Evolutionary conservation across 306 rosid genomes (phyloP).

Genomic region (Casuarina cunninghamiana): DNA sequence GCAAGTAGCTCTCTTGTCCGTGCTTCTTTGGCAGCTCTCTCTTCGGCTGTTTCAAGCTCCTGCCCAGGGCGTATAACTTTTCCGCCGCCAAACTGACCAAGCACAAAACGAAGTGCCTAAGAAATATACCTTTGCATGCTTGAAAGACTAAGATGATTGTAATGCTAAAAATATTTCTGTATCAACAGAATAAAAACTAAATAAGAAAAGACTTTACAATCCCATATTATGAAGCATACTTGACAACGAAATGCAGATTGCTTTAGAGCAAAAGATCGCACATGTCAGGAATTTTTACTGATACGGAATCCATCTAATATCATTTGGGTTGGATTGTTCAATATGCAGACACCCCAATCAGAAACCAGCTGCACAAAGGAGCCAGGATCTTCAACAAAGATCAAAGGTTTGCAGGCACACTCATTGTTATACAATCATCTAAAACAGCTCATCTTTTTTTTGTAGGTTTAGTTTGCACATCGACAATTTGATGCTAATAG

Average conservation of each 20-base stretch:
- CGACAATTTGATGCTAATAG: too few relatives aligned
- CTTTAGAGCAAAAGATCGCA: neutral
- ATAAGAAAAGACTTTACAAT: too few relatives aligned
- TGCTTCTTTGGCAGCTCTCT: conserved; percentile 72
- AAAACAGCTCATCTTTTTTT: too few relatives aligned
- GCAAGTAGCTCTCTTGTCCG: conserved; percentile 67
- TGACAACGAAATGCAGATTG: neutral
- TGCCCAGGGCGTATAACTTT: conserved; percentile 71
- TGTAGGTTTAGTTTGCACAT: too few relatives aligned
- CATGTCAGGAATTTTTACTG: too few relatives aligned
- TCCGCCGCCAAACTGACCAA: conserved; percentile 85
- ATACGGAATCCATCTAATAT: too few relatives aligned
- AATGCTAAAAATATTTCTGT: neutral
- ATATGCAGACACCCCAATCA: too few relatives aligned
- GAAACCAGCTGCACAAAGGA: too few relatives aligned
- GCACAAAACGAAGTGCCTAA: neutral
- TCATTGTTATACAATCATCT: too few relatives aligned
- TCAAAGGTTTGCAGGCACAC: too few relatives aligned
- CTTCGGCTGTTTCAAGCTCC: conserved; percentile 75
- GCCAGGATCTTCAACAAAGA: too few relatives aligned
- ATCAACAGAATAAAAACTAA: neutral
- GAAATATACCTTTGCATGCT: neutral
- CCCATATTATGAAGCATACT: neutral
- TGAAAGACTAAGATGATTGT: neutral
- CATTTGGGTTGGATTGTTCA: too few relatives aligned